These are phyloP conservation scores for Dothideomycetidae sp. DNA, from an alignment of 2,329 filamentous ascomycete genomes.

Conservation along the genomic window DNA sequence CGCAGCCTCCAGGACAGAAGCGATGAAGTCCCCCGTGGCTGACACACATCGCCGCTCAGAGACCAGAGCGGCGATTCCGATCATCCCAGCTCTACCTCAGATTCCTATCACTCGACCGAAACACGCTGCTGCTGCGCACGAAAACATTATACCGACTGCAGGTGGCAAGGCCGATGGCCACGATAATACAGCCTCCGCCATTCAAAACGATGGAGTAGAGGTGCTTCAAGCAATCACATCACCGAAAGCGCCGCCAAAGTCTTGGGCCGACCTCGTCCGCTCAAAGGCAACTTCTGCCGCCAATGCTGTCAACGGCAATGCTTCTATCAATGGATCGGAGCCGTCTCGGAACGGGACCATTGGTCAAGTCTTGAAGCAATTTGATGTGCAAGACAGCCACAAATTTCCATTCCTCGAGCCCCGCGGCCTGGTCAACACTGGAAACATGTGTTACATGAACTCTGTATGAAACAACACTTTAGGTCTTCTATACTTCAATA, in stretches of 20 bases:
- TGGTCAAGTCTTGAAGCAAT: slow-evolving; percentile 61
- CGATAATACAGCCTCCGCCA: slow-evolving; percentile 12
- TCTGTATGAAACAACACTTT: slow-evolving; percentile 50
- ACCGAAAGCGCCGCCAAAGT: slow-evolving; percentile 33
- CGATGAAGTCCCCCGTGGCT: slow-evolving; percentile 21
- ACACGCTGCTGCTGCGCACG: slow-evolving; percentile 19
- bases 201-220: slow-evolving; percentile 16
- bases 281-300: slow-evolving; percentile 27
- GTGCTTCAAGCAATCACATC: slow-evolving; percentile 23
- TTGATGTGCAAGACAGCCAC: slow-evolving; percentile 48
- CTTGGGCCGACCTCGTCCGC: slow-evolving; percentile 56
- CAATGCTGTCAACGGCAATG: slow-evolving; percentile 21
- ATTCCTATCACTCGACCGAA: slow-evolving; percentile 25
- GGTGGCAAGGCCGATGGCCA: slow-evolving; percentile 17
- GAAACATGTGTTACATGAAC: slow-evolving; percentile 99
- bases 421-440: slow-evolving; percentile 85
- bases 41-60: slow-evolving; percentile 25
- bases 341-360: slow-evolving; percentile 45
- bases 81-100: slow-evolving; percentile 36
- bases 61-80: slow-evolving; percentile 35
- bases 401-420: slow-evolving; percentile 79
- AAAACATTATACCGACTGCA: background rate
- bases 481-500: background rate
- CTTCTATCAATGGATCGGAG: slow-evolving; percentile 15
- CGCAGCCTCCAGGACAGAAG: slow-evolving; percentile 19